Evolutionary conservation across 257 asterid species (phyloP), one percentile per base, ranked within the genome.

Genomic region (Scutellaria baicalensis): DNA sequence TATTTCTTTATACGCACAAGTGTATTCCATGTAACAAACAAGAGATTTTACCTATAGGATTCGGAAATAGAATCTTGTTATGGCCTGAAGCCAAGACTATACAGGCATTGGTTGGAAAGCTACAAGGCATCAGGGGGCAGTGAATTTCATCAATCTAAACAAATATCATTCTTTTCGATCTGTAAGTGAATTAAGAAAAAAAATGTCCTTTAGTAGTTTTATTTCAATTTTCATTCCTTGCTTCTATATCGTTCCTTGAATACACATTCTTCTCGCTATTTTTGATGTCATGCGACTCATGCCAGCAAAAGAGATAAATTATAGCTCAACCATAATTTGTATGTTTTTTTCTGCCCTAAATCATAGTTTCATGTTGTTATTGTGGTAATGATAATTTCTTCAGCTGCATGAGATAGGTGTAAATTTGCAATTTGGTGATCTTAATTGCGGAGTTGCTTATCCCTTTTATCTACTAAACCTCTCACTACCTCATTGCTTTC

Each of bases 51-150:
- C 73, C 49, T 80, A 77, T 74, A 91, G 97, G 96, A 75, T 64
- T 38, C 13, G 74, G 94, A 81, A 44, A 48, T 58, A 52, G 54
- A 65, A 68, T 71, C 81, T 55, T 40, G 58, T 73, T 67, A 69
- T 79, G 90, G 84, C 47, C 83, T 91, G 69, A 91, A 87, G 81
- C 85, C 89, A 70, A 83, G 84, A 75, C 70, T 93, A 71, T 82
- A 81, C 79, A 81, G 87, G 79, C 95, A 91, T 80, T 89, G 94
- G 90, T 68, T 89, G 85, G 92, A 88, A 74, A 74, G 69, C 68
- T 87, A 75, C 72, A 77, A 68, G 62, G 82, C 82, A 68, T 63
- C 93, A 72, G 92, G 88, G 62, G 84, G 86, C 80, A 72, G 72
- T 69, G 89, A 93, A 63, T 87, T 84, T 71, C 83, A 86, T 72